Conservation (phyloP, 108 stramenopile species). For the Nitzschia putrida region DNA sequence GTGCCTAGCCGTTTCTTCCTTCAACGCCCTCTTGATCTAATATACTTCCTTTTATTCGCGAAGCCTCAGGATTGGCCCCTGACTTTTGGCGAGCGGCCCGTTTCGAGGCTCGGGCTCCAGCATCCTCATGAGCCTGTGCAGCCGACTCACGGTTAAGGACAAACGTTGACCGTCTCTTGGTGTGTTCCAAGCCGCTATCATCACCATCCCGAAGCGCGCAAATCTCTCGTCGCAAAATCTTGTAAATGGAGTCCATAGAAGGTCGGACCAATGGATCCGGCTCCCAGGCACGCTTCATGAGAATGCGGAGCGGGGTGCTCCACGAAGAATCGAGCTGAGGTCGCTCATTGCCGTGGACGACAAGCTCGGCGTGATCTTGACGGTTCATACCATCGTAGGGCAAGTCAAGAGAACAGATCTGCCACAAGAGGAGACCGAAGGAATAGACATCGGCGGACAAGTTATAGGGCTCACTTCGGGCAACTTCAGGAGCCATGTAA, state of each 20-base stretch:
- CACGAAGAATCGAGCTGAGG: conserved; percentile 58
- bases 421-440: conserved; percentile 75
- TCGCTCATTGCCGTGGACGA: conserved; percentile 55
- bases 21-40: conserved; percentile 22
- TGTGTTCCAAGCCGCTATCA: conserved; percentile 54
- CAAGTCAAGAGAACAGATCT: conserved; percentile 55
- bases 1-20: conserved; percentile 11
- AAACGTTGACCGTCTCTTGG: conserved; percentile 53
- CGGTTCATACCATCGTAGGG: conserved; percentile 68
- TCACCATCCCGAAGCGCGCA: conserved; percentile 56
- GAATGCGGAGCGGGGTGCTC: conserved; percentile 58
- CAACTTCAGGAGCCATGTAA: conserved; percentile 73
- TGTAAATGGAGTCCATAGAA: conserved; percentile 61
- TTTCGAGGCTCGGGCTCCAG: not conserved
- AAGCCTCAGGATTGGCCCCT: conserved; percentile 16
- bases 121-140: conserved; percentile 23
- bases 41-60: conserved; percentile 29
- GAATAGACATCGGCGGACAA: conserved; percentile 67
- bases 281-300: conserved; percentile 73
- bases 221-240: conserved; percentile 55
- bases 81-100: not conserved
- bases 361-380: conserved; percentile 50
- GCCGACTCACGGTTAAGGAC: conserved; percentile 43
- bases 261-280: conserved; percentile 68
- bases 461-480: conserved; percentile 70